A percentile compares a stretch with the other conserved stretches of the same genome.
Conservation (phyloP, 1,284 basidiomycete genomes). For the Moniliella sp. region DNA sequence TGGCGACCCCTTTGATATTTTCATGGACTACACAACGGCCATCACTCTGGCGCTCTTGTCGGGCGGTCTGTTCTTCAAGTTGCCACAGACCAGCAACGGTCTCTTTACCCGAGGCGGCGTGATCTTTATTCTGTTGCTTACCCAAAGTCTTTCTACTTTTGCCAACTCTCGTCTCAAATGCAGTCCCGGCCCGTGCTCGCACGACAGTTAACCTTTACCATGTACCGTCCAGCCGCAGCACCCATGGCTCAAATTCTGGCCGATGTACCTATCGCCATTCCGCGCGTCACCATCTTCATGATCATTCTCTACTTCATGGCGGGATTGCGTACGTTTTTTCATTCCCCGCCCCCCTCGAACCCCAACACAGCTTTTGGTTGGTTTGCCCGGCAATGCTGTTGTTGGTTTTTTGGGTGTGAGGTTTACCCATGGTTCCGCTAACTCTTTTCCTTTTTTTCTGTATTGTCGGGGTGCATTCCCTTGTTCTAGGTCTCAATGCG, state of each 20-base stretch:
- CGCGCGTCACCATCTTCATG: slow-evolving; percentile 38
- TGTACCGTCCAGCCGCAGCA: slow-evolving; percentile 57
- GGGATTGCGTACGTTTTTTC: background rate
- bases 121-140: no score
- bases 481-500: slow-evolving; percentile 36
- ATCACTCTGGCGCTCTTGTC: no score
- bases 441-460: no score
- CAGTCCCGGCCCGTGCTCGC: slow-evolving; percentile 7
- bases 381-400: background rate
- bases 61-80: no score
- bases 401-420: background rate
- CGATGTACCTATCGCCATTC: slow-evolving; percentile 38
- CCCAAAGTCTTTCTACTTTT: no score
- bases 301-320: slow-evolving; percentile 36
- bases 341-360: background rate
- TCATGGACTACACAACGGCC: no score
- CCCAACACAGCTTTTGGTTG: background rate
- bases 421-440: background rate
- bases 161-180: no score
- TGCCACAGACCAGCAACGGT: no score
- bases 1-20: no score
- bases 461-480: no score
- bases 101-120: no score
- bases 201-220: slow-evolving; percentile 47
- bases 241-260: slow-evolving; percentile 43